Percentiles rank a stretch among this genome's conserved stretches.
phyloP scores from a whole-genome alignment of 129 eudicot species.

The Rutidosis leptorrhynchoides region DNA sequence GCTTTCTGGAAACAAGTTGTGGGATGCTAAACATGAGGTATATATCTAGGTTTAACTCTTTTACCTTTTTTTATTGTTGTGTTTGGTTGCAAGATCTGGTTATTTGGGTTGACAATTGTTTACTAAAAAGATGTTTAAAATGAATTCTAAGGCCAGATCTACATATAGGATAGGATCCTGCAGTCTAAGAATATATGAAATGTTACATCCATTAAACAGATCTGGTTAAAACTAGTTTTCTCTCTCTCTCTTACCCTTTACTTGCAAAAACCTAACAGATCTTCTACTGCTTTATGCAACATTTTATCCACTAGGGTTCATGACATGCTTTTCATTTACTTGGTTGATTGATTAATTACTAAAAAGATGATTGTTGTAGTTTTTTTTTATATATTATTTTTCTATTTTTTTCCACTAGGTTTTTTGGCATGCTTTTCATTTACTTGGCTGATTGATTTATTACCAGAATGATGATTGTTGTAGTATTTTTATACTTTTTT shows the following conservation, averaged over 20 bases:
- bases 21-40: conserved; percentile 99
- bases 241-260: conserved; percentile 50
- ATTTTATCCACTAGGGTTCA: conserved; percentile 11
- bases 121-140: conserved; percentile 58
- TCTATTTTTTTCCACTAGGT: conserved; percentile 15
- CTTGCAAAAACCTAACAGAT: conserved; percentile 42
- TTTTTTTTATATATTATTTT: no score
- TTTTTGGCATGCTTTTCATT: conserved; percentile 14
- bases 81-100: conserved; percentile 33
- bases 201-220: conserved; percentile 71
- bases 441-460: not conserved
- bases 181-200: conserved; percentile 33
- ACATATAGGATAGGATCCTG: conserved; percentile 46
- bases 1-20: conserved; percentile 67
- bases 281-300: conserved; percentile 4
- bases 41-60: conserved; percentile 11
- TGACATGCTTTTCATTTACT: conserved; percentile 16
- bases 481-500: no score
- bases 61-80: conserved; percentile 23
- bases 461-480: conserved; percentile 19
- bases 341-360: not conserved
- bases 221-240: conserved; percentile 49
- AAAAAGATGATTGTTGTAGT: conserved; percentile 23
- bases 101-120: conserved; percentile 25
- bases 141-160: conserved; percentile 64